phyloP scores from a whole-genome alignment of 768 basidiomycete genomes.

The Mycena alexandri region DNA sequence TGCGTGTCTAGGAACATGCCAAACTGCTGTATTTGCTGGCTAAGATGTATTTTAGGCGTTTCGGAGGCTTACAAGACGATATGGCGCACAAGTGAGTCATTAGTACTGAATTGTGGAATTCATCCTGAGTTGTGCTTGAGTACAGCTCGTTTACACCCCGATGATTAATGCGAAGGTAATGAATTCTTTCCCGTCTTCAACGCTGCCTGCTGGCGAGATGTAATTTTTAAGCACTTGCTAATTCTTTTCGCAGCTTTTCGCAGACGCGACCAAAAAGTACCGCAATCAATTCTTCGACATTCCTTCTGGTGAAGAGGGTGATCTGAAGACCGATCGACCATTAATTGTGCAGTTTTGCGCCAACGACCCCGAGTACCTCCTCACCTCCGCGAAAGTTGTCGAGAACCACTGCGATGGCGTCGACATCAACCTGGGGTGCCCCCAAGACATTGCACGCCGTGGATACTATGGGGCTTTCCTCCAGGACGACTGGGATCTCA shows the following conservation, averaged over 20 bases:
- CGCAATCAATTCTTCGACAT: slow-evolving; percentile 78
- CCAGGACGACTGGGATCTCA: slow-evolving; percentile 95
- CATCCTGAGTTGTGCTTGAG: slow-evolving; percentile 33
- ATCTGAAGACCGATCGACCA: slow-evolving; percentile 77
- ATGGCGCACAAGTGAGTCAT: slow-evolving; percentile 79
- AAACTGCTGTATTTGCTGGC: neutral
- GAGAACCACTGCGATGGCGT: slow-evolving; percentile 90
- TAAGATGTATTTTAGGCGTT: slow-evolving; percentile 72
- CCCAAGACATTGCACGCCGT: slow-evolving; percentile 92
- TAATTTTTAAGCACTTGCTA: slow-evolving; percentile 1
- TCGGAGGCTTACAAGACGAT: slow-evolving; percentile 84
- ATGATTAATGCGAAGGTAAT: slow-evolving; percentile 96
- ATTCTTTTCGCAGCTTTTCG: slow-evolving; percentile 67
- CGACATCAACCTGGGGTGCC: slow-evolving; percentile 94
- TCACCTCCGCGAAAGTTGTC: slow-evolving; percentile 82
- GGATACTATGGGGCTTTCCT: slow-evolving; percentile 92
- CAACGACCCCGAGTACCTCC: slow-evolving; percentile 84
- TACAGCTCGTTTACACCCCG: slow-evolving; percentile 90
- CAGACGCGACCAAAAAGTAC: slow-evolving; percentile 62
- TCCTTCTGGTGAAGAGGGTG: slow-evolving; percentile 85
- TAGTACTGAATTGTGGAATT: slow-evolving; percentile 25
- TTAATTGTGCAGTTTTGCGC: slow-evolving; percentile 95
- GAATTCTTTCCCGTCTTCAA: neutral
- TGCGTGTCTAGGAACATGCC: slow-evolving; percentile 53
- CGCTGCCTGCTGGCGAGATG: no score